Base-by-base conservation (phyloP, 352 stramenopile genomes). In the Phytophthora capsici region DNA sequence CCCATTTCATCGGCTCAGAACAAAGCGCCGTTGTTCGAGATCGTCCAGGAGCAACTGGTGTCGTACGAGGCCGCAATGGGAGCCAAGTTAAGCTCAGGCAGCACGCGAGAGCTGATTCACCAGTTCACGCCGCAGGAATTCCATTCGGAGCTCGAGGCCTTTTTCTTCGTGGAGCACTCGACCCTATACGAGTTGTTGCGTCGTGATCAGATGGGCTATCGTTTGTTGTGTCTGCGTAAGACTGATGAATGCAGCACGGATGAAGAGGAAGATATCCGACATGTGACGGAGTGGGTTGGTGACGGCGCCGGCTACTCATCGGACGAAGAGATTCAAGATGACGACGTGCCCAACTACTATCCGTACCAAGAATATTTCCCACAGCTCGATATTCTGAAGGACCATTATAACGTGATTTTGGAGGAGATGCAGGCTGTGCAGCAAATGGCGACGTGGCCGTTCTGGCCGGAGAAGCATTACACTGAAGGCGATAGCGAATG, bases 381-480 rank as follows among this genome's bases (percentile, higher is more conserved):
- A 6, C 78, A 96, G 55, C 78, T 97, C 4, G 71, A 89, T 37
- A 61, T 88, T 20, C 66, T 97, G 16, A 80, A 87, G 46, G 66
- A 80, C 32, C 80, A 94, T 66, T 87, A 86, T 41, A 66, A 82
- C 7, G 68, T 89, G 6, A 96, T 97, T 56, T 17, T 87, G 30
- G 81, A 94, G 19, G 90, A 97, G 65, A 91, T 93, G 64, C 60
- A 76, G 37, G 65, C 70, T 2, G 82, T 91, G 14, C 73, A 86
- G 38, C 57, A 82, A 46, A 69, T 72, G 22, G 69, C 79, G 19
- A 81, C 80, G 22, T 95, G 87, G 87, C 84, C 86, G 0, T 91
- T 90, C 50, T 95, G 86, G 89, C 87, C 88, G 6, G 84, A 95
- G 71, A 91, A 95, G 44, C 89, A 95, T 63, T 94, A 95, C 71